Evolutionary conservation across 192 early-diverging fungal species (phyloP), one percentile per base, ranked within the genome.

Genomic region (Linnemannia exigua): DNA sequence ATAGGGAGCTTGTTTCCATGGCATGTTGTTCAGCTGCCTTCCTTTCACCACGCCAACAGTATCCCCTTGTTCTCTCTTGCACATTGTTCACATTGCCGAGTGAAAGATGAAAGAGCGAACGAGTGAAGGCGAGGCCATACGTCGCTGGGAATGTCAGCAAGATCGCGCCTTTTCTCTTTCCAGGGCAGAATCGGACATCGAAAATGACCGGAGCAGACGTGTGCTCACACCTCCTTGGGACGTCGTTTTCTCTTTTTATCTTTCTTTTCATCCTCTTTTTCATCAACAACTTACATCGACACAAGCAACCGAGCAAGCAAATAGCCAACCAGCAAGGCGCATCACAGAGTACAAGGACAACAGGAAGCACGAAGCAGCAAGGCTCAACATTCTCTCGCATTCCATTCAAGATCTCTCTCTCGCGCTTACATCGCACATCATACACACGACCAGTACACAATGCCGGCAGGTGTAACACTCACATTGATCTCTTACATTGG

Each of bases 401-500:
- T 54, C 22, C 58, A 63, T 63, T 25, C 12, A 12, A 25, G 2
- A 3, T 31, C 58, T 28, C 58, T 63, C 46, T 19, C 28, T 0
- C n/a, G 22, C 72, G 36, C 54, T 15, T 36, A 31, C 74, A 75
- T 31, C 22, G 28, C 41, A 22, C 8, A 20, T 22, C 16, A 22
- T 2, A 52, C 8, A 51, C 28, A 6, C 4, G n/a, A n/a, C n/a
- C n/a, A n/a, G n/a, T n/a, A 31, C 67, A 70, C 5, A 37, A 81
- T 82, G 79, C 58, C 76, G 38, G 75, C 63, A 41, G 79, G 79
- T 28, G 28, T 87, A 15, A 80, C 88, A 15, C 81, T 92, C 28
- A 87, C 89, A 46, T 35, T 92, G 37, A 87, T 92, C 75, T 91
- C 90, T 25, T 94, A 92, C 80, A 85, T 74, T 1, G 93, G 89